Base-by-base conservation (phyloP, 2,329 filamentous ascomycete species). In the Ophiostoma piceae region DNA sequence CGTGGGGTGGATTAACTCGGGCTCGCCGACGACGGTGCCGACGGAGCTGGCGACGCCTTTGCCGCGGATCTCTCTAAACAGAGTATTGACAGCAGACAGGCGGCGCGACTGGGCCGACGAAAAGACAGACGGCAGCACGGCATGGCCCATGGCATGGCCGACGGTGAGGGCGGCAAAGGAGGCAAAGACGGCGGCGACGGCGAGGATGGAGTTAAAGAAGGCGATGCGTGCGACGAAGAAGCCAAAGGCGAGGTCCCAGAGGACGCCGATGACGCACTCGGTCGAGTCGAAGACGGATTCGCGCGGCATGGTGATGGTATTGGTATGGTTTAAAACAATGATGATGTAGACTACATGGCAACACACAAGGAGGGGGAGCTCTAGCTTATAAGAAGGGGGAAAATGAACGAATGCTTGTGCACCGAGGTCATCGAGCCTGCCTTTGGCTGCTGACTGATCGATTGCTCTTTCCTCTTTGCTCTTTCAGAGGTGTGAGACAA, bases 161-260 rank as follows among this genome's bases (percentile, higher is more conserved):
- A 74, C 72, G 4, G 76, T 22, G 6, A 65, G 62, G 1, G 35
- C 62, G 16, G 62, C 62, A 65, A 65, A 65, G 12, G 62, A 74
- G 35, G 71, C 19, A 67, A 78, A 76, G 71, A 80, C 79, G 67
- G 76, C 76, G 74, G 67, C 77, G 74, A 67, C 78, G 51, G 73
- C 78, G 73, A 70, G n/a, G 9, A 9, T 32, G 39, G 70, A 69
- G 32, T 73, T 73, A 57, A 69, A 43, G 16, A 73, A 66, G 39
- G 72, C 71, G n/a, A 73, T 41, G 41, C 72, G 72, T 19, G 68
- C 41, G 66, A 72, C 70, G 74, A 79, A 79, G 69, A 79, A 75
- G 47, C 76, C 75, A 14, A 80, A 74, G 57, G 77, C 76, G 22
- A 80, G 72, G 73, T 80, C 77, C 78, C 78, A 80, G 69, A 80